phyloP scores from a whole-genome alignment of 805 yeast species.

The Candida broadrunensis region DNA sequence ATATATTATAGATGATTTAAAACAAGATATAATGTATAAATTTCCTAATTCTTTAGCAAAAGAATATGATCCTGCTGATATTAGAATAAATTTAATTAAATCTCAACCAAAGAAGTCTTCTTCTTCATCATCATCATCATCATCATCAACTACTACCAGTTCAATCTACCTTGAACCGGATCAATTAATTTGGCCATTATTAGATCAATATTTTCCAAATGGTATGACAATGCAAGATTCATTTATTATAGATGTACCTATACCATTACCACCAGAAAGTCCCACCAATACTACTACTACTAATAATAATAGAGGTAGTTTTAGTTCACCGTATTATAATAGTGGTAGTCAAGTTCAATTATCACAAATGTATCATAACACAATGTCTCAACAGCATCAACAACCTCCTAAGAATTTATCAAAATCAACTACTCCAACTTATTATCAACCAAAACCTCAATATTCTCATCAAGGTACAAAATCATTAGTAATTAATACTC shows the following conservation, averaged over 20 bases:
- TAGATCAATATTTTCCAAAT: slow-evolving; percentile 60
- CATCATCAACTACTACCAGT: neutral
- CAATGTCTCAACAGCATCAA: slow-evolving; percentile 9
- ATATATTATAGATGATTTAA: slow-evolving; percentile 82
- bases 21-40: slow-evolving; percentile 57
- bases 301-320: neutral
- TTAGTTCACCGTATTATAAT: slow-evolving; percentile 1
- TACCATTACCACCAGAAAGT: neutral
- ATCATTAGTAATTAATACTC: neutral
- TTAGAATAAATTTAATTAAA: slow-evolving; percentile 36
- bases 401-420: neutral
- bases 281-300: neutral
- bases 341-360: slow-evolving; percentile 4
- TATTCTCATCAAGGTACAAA: slow-evolving; percentile 13
- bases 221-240: slow-evolving; percentile 71
- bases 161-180: slow-evolving; percentile 52
- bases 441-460: slow-evolving; percentile 33
- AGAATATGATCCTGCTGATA: slow-evolving; percentile 67
- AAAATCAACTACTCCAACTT: neutral
- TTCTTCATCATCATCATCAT: neutral
- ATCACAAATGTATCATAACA: slow-evolving; percentile 6
- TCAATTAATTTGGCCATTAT: slow-evolving; percentile 50
- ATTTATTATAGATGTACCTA: slow-evolving; percentile 49
- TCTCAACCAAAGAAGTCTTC: neutral
- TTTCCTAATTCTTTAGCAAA: slow-evolving; percentile 66